phyloP scores from a whole-genome alignment of 2,329 filamentous ascomycete species.

The Xylariaceae sp. region DNA sequence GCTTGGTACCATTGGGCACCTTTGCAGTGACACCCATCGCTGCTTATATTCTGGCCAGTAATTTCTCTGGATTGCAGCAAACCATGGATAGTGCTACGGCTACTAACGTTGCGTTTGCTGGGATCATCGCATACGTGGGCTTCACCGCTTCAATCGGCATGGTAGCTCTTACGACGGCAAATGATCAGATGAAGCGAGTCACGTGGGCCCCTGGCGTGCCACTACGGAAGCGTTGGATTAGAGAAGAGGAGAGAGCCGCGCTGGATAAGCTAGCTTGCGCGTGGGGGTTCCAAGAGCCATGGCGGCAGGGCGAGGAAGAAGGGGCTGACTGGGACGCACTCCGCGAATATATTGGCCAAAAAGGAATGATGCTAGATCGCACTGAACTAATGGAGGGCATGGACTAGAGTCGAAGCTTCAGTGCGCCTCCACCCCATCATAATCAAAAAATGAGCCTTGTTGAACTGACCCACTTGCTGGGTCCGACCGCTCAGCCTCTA shows the following conservation, averaged over 20 bases:
- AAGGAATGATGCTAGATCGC: slow-evolving; percentile 89
- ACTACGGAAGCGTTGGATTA: slow-evolving; percentile 80
- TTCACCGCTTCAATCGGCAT: slow-evolving; percentile 83
- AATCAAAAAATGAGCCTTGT: no score
- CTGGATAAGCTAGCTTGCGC: slow-evolving; percentile 84
- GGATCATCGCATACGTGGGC: slow-evolving; percentile 81
- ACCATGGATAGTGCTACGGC: slow-evolving; percentile 79
- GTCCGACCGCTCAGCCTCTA: no score
- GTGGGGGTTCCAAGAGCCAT: slow-evolving; percentile 88
- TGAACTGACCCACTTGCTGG: no score
- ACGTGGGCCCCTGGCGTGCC: slow-evolving; percentile 87
- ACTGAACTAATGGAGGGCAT: slow-evolving; percentile 93
- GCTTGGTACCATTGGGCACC: slow-evolving; percentile 63
- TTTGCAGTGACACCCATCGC: slow-evolving; percentile 66
- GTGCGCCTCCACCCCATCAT: no score
- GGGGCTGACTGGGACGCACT: slow-evolving; percentile 88
- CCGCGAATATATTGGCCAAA: slow-evolving; percentile 79
- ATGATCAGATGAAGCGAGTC: slow-evolving; percentile 94
- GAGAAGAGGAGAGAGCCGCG: slow-evolving; percentile 88
- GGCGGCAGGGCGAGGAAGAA: slow-evolving; percentile 85
- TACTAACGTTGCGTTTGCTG: slow-evolving; percentile 78
- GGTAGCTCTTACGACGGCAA: slow-evolving; percentile 82
- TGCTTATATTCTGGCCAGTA: slow-evolving; percentile 72
- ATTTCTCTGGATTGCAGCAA: slow-evolving; percentile 69
- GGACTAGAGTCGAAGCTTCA: no score